Base-by-base conservation (phyloP, 148 eudicot genomes). In the Amaranthus cruentus region DNA sequence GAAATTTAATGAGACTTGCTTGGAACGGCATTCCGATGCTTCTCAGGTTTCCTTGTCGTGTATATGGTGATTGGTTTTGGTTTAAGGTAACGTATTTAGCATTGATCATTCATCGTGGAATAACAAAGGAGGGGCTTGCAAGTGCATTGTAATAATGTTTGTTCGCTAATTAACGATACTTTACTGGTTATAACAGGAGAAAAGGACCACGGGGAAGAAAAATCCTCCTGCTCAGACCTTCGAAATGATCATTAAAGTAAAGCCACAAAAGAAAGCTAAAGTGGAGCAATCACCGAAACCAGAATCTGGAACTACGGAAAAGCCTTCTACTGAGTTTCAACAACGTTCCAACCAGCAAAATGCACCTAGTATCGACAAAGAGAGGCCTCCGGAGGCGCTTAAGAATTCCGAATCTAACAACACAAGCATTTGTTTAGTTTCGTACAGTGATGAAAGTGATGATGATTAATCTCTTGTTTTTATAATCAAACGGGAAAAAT, bases 221-320 rank as follows among this genome's bases (percentile, higher is more conserved):
- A 88, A 82, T 74, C 82, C 76, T 12, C 59, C 83, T 49, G 73
- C 75, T 66, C 86, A 76, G 48, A 88, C 87, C 10, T 43, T 80
- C 70, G 85, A 89, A 57, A 77, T 88, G 85, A 77, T 84, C 51
- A 83, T 93, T 68, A 88, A 85, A 85, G 91, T 91, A 46, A 91
- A 82, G 80, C 91, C 93, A 55, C 88, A 84, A 76, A 93, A 93
- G 86, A 93, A 85, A 81, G 91, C 92, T 57, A 93, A 85, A 84
- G 63, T 82, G 69, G 89, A 82, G 28, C 69, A 62, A 55, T 79
- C 73, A 54, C 28, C 73, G 43, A 73, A 63, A 78, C 77, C 79
- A 18, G 55, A 78, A 62, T 21, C 64, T 7, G 74, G 68, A 12
- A 77, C 53, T 47, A 70, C 49, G 57, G 78, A 69, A 15, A 38